Evolutionary conservation across 192 early-diverging fungal genomes (phyloP).

Genomic region (Backusella macrospora): DNA sequence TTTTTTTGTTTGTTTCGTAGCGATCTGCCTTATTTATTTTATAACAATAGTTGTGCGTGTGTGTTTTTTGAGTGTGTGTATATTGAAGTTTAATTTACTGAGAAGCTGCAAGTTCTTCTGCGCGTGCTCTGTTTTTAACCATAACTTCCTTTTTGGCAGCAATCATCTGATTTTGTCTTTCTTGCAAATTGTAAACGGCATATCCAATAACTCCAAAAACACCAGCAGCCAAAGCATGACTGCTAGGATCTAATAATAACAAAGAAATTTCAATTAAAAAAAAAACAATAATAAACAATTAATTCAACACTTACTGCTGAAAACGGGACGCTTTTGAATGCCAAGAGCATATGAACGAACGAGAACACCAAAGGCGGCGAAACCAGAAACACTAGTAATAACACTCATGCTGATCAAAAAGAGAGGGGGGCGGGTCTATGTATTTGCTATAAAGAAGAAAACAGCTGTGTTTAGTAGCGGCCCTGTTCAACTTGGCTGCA

Average conservation of each 20-base stretch:
- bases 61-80: background rate
- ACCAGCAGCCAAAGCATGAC: conserved; percentile 36
- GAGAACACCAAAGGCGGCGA: conserved; percentile 46
- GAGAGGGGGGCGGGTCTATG: conserved; percentile 12
- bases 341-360: conserved; percentile 48
- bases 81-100: conserved; percentile 16
- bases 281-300: conserved; percentile 14
- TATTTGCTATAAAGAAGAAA: conserved; percentile 13
- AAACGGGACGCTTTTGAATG: conserved; percentile 45
- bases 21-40: conserved; percentile 3
- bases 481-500: conserved; percentile 5
- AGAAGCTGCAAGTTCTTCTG: conserved; percentile 35
- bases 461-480: conserved; percentile 2
- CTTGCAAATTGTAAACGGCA: conserved; percentile 37
- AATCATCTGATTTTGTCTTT: conserved; percentile 38
- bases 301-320: conserved; percentile 38
- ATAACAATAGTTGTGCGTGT: conserved; percentile 9
- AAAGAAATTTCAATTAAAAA: background rate
- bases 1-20: background rate
- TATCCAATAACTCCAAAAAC: conserved; percentile 43
- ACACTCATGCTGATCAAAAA: conserved; percentile 34
- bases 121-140: conserved; percentile 42
- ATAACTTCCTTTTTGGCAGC: conserved; percentile 40
- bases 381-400: conserved; percentile 42
- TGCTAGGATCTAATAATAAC: conserved; percentile 28